Percentiles rank a stretch among this genome's conserved stretches.
These are phyloP conservation scores for Musa schizocarpa DNA, from an alignment of 176 grass and related monocot species.

Conservation along the genomic window DNA sequence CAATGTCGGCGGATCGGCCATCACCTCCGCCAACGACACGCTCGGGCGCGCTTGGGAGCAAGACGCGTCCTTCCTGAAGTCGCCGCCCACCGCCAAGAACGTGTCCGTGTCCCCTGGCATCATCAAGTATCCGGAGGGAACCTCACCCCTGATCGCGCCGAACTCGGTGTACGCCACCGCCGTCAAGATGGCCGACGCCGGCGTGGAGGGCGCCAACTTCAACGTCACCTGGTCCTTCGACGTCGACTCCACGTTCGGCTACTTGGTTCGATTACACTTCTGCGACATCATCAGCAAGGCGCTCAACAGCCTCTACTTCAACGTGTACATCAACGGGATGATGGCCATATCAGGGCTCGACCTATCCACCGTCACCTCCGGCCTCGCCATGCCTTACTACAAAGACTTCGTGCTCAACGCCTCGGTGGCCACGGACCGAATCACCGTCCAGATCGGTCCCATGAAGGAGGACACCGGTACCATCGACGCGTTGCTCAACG, in stretches of 20 bases:
- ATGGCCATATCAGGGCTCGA: constrained; percentile 74
- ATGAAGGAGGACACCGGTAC: constrained; percentile 49
- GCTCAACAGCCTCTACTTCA: constrained; percentile 88
- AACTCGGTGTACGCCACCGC: constrained; percentile 56
- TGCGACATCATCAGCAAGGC: constrained; percentile 79
- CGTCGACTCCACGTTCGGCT: constrained; percentile 49
- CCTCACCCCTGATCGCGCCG: constrained; percentile 61
- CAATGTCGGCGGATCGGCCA: constrained; percentile 59
- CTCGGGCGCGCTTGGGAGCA: constrained; percentile 56
- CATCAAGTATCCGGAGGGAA: constrained; percentile 60
- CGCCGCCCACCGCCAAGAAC: constrained; percentile 28
- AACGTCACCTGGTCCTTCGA: constrained; percentile 76
- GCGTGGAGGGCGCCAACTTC: constrained; percentile 39
- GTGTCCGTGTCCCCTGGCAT: constrained; percentile 33
- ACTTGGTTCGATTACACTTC: constrained; percentile 74
- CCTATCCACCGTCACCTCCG: constrained; percentile 55
- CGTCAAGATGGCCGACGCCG: constrained; percentile 55
- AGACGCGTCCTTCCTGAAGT: constrained; percentile 37
- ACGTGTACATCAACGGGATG: constrained; percentile 55
- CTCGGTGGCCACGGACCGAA: constrained; percentile 23
- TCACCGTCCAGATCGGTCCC: constrained; percentile 57
- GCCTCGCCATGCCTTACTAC: constrained; percentile 63
- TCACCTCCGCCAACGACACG: constrained; percentile 68
- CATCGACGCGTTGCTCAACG: constrained; percentile 78
- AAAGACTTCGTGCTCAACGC: constrained; percentile 69